Evolutionary conservation across 1,284 basidiomycete genomes (phyloP).

Genomic region (Austroboletus novae-zelandiae): DNA sequence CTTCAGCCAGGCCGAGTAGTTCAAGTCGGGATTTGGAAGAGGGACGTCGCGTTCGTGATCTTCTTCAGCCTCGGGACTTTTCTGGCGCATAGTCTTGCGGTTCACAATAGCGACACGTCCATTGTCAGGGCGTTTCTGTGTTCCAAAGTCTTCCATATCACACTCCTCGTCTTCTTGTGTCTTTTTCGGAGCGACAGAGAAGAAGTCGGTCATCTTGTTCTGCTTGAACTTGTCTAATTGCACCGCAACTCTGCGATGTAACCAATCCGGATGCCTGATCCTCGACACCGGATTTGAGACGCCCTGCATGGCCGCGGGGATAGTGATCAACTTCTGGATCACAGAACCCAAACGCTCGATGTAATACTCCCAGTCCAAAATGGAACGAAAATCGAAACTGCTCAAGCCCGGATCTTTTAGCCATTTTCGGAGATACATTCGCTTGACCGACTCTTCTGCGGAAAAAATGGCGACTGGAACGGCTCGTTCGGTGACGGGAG

Average conservation of each 20-base stretch:
- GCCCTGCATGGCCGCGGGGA: slow-evolving; percentile 98
- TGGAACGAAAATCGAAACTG: slow-evolving; percentile 90
- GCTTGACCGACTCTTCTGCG: slow-evolving; percentile 88
- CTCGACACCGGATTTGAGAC: slow-evolving; percentile 96
- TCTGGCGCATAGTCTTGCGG: slow-evolving; percentile 43
- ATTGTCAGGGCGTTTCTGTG: slow-evolving; percentile 30
- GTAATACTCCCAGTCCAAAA: slow-evolving; percentile 99
- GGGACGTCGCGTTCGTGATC: slow-evolving; percentile 32
- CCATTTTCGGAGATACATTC: slow-evolving; percentile 93
- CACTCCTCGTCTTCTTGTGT: slow-evolving; percentile 34
- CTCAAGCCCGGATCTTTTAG: slow-evolving; percentile 88
- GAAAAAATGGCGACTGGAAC: slow-evolving; percentile 99
- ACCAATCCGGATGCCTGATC: slow-evolving; percentile 97
- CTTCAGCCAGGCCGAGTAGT: slow-evolving; percentile 82
- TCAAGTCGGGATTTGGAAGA: slow-evolving; percentile 57
- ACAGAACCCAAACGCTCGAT: slow-evolving; percentile 97
- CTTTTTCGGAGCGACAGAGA: slow-evolving; percentile 41
- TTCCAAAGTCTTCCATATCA: slow-evolving; percentile 72
- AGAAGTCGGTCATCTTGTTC: slow-evolving; percentile 96
- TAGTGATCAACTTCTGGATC: slow-evolving; percentile 99
- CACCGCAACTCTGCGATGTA: slow-evolving; percentile 87
- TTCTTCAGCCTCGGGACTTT: slow-evolving; percentile 41
- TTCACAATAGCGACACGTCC: slow-evolving; percentile 56
- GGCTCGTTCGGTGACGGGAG: slow-evolving; percentile 96
- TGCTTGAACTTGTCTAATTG: slow-evolving; percentile 97